Base-by-base conservation (phyloP, 2,329 filamentous ascomycete genomes). In the Pseudogymnoascus sp. region DNA sequence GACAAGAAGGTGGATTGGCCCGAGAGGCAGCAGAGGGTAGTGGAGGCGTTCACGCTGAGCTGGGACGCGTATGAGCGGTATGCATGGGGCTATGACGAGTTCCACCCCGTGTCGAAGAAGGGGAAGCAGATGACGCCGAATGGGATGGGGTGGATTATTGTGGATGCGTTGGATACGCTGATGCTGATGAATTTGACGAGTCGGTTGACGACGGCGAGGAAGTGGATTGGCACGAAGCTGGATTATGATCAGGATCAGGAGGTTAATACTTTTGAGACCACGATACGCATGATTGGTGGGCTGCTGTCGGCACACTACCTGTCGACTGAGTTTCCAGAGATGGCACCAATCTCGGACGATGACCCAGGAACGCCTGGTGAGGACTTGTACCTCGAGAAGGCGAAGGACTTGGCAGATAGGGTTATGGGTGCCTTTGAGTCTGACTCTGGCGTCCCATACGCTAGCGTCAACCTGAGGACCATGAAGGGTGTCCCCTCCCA, bases 151-250 rank as follows among this genome's bases (percentile, higher is more conserved):
- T 99, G 95, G 94, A 97, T 97, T 71, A 97, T 99, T 66, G 88
- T 99, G 63, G 94, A 99, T 77, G 87, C 93, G 11, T 79, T 99
- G 66, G 94, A 99, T 75, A 99, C 94, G 0, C 84, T 97, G 82
- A 99, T 99, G 78, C 80, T 99, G 65, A 99, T 99, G 94, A 97
- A 97, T 74, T 81, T 96, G 67, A 97, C 93, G 12, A 89, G 86
- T 33, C 87, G 92, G 66, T 82, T 99, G 40, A 82, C 86, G 38
- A 87, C 95, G 71, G 93, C 94, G 28, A 83, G 93, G 63, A 84
- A 96, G 72, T 99, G 94, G 94, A 85, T 99, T 59, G 82, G 90
- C 1, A 87, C 85, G 4, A 86, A 86, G 6, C 77, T 97, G 66
- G 87, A 86, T 10, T 97, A 95, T 77, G 87, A 97, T 65, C 91